These are phyloP conservation scores for Quercus ilex DNA, from an alignment of 306 rosid genomes.

Conservation along the genomic window DNA sequence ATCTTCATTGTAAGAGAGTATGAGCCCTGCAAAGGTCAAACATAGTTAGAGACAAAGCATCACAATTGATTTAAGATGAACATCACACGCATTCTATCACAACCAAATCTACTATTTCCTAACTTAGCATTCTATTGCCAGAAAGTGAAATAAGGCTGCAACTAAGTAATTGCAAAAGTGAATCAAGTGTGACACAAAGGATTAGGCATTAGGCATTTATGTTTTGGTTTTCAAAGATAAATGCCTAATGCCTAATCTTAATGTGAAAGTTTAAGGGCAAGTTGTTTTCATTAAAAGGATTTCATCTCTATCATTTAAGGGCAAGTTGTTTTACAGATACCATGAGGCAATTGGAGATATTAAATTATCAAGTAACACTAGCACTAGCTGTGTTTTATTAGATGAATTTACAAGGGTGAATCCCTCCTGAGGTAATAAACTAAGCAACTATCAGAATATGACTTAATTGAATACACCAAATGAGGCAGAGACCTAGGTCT, in stretches of 20 bases:
- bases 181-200: neutral
- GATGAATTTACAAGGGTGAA: neutral
- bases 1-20: conserved; percentile 71
- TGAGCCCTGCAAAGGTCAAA: conserved; percentile 55
- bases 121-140: neutral
- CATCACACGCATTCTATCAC: neutral
- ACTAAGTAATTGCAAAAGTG: neutral
- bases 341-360: neutral
- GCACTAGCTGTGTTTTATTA: neutral
- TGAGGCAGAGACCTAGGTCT: neutral
- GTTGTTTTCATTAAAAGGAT: neutral
- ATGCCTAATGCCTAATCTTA: too few species aligned
- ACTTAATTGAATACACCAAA: neutral
- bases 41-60: conserved; percentile 18
- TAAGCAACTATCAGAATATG: neutral
- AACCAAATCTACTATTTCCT: neutral
- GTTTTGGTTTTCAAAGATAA: neutral
- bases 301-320: too few species aligned
- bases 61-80: neutral
- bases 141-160: neutral
- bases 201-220: neutral
- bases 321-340: neutral
- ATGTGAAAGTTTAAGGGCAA: too few species aligned
- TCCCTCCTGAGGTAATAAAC: neutral
- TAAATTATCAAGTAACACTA: neutral